phyloP scores from a whole-genome alignment of 73 alveolate genomes.

The Symbiodinium pilosum region DNA sequence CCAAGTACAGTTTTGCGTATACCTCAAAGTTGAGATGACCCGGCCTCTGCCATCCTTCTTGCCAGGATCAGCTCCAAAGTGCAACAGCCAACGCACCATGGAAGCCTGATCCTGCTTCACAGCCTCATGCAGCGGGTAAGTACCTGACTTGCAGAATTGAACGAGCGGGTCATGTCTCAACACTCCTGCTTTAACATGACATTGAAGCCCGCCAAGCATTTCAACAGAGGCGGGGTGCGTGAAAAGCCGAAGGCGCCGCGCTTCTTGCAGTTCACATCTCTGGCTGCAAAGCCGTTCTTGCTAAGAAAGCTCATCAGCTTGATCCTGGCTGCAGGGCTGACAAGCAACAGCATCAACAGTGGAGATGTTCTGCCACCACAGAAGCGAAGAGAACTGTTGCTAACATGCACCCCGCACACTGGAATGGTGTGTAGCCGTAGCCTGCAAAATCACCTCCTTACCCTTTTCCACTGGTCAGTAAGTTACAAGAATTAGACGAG shows the following conservation, averaged over 20 bases:
- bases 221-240: not conserved
- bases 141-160: conserved; percentile 38
- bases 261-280: conserved; percentile 48
- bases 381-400: too few species aligned
- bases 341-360: not conserved
- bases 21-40: too few species aligned
- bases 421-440: too few species aligned
- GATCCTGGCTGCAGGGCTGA: too few species aligned
- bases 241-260: not conserved
- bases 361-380: too few species aligned
- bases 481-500: too few species aligned
- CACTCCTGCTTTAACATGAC: not conserved
- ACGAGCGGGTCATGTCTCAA: too few species aligned
- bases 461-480: too few species aligned
- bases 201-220: not conserved
- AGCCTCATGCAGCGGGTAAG: conserved; percentile 73
- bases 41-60: conserved; percentile 55
- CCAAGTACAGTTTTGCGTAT: too few species aligned
- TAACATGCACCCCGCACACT: too few species aligned
- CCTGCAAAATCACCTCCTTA: too few species aligned
- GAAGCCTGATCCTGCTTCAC: conserved; percentile 22
- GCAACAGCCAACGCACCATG: conserved; percentile 33
- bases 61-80: conserved; percentile 45
- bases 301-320: conserved; percentile 21
- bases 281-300: conserved; percentile 35